phyloP scores from a whole-genome alignment of 768 basidiomycete genomes.

The Cantharellus cinnabarinus region DNA sequence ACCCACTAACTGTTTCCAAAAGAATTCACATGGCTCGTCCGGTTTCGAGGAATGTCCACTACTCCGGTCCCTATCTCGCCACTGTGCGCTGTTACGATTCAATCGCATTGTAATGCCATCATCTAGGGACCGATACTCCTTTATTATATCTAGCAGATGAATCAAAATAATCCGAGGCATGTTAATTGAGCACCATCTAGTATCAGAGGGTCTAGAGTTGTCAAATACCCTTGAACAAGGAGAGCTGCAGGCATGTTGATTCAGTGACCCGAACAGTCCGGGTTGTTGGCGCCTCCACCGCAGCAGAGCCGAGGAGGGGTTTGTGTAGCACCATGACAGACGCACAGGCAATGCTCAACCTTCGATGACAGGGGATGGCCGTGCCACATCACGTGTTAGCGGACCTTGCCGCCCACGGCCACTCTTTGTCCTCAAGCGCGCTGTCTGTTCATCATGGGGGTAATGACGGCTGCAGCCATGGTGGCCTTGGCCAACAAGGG shows the following conservation, averaged over 20 bases:
- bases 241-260: constrained; percentile 52
- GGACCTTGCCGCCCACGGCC: neutral
- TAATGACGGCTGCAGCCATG: neutral
- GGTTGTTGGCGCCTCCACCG: constrained; percentile 43
- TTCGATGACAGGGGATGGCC: neutral
- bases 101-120: constrained; percentile 63
- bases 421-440: neutral
- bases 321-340: neutral
- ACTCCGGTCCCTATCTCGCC: constrained; percentile 47
- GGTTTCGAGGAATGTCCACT: constrained; percentile 26
- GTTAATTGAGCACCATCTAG: neutral
- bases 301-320: constrained; percentile 37
- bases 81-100: constrained; percentile 57
- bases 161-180: constrained; percentile 4
- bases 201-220: constrained; percentile 2
- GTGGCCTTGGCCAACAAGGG: neutral
- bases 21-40: constrained; percentile 50
- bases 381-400: neutral
- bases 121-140: constrained; percentile 63
- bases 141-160: constrained; percentile 40
- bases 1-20: constrained; percentile 71
- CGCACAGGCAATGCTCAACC: neutral
- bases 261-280: constrained; percentile 55
- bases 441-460: neutral
- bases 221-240: constrained; percentile 49